Base-by-base conservation (phyloP, 164 flowering plant genomes). In the Echeveria elegans region DNA sequence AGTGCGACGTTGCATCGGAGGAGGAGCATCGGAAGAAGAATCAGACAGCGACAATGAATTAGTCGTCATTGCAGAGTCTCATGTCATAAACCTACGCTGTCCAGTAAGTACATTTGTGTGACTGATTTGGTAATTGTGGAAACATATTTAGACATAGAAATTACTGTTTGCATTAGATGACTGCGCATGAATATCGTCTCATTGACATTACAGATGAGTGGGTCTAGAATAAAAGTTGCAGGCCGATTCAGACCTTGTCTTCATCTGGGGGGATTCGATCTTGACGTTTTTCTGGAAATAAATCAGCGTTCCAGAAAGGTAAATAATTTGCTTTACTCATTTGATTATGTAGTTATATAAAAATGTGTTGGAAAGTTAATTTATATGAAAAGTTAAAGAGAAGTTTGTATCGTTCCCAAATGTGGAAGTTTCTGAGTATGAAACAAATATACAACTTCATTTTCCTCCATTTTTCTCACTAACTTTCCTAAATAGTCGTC, bases 241-340 rank as follows among this genome's bases (percentile, higher is more conserved):
- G 97, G 99, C 60, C 83, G 99, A 82, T 95, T 95, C 72, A 85
- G 82, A 73, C 92, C 96, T 70, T 95, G 99, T 77, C 82, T 62
- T 30, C 99, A 95, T 76, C 90, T 95, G 94, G 97, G 94, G 36
- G 88, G 99, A 74, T 95, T 95, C 78, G 99, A 95, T 77, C 99
- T 43, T 43, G 47, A 43, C 48, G 15, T 8, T 18, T 36, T 43
- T 43, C 47, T 43, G 47, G 47, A 43, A 43, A 43, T 43, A 5
- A 43, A 43, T 4, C 47, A 43, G 47, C 47, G 47, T 12, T 32
- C 29, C 4, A 21, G 38, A 10, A 34, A 19, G 29, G 29, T 63
- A 4, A 36, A 24, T 24, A 18, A 8, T n/a, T 21, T 36, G 18
- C 0, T 3, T 34, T 40, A 40, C 74, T 87, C 92, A 40, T 40